Base-by-base conservation (phyloP, 768 basidiomycete species). In the Lactarius sp. region DNA sequence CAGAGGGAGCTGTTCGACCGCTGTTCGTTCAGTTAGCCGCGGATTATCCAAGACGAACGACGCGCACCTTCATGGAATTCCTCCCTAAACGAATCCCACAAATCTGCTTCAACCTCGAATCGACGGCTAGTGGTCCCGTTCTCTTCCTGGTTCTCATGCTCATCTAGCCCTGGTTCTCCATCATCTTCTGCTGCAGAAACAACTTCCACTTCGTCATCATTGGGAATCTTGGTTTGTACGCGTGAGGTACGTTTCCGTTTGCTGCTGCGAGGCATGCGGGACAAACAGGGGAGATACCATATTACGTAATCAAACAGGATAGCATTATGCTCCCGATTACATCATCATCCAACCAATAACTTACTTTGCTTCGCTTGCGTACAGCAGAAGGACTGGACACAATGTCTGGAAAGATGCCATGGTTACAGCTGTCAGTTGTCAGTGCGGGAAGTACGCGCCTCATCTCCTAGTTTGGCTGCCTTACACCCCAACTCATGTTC, bases 381-480 rank as follows among this genome's bases (percentile, higher is more conserved):
- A 13, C 33, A 41, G 41, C 27, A 27, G 10, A 10, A 16, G n/a
- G 52, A 6, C 18, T 52, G 16, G 41, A n/a, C 46, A 65, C 54
- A 39, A 71, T 73, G 71, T 70, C 71, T 14, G 64, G 68, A 52
- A 66, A 60, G 52, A 72, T 75, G 58, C 75, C 75, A n/a, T 74
- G 74, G 73, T 41, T 71, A 33, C 69, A 60, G 20, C 54, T 75
- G 57, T 67, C 72, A 36, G 47, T 73, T 13, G 66, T 64, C 13
- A 70, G 65, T 34, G 65, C 67, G 13, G 75, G 73, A 65, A 65
- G 75, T 75, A 67, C 60, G 75, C 46, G 41, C 12, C 12, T 50
- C 33, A 22, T 58, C 52, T 27, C 1, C 31, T 9, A 4, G 6
- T 13, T 36, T 1, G 22, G n/a, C 18, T 47, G 22, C 22, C 20